These are phyloP conservation scores for Teratosphaeria gauchensis DNA, from an alignment of 2,329 filamentous ascomycete genomes.

Conservation along the genomic window DNA sequence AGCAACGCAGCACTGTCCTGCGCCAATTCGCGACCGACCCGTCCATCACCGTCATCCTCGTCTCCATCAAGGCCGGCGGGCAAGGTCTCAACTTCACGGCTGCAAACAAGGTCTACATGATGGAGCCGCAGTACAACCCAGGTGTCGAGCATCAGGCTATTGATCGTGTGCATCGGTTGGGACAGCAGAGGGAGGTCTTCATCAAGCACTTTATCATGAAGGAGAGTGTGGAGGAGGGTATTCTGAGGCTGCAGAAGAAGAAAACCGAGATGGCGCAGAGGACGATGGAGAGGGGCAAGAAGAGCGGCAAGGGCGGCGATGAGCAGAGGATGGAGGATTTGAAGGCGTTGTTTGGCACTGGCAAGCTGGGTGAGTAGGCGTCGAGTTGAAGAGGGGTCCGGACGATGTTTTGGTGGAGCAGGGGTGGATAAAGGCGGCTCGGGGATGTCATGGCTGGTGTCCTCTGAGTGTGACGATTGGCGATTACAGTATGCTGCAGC, in stretches of 20 bases:
- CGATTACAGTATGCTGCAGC: neutral
- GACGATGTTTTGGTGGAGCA: neutral
- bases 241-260: slow-evolving; percentile 79
- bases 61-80: slow-evolving; percentile 86
- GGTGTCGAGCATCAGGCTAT: slow-evolving; percentile 90
- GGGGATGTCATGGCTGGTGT: neutral
- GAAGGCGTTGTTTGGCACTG: slow-evolving; percentile 44
- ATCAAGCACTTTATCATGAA: slow-evolving; percentile 86
- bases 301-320: slow-evolving; percentile 50
- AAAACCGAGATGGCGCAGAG: slow-evolving; percentile 86
- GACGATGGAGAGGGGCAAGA: slow-evolving; percentile 56
- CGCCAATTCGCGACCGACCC: slow-evolving; percentile 66
- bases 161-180: slow-evolving; percentile 83
- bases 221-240: slow-evolving; percentile 86
- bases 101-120: slow-evolving; percentile 81
- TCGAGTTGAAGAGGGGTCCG: neutral
- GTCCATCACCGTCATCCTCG: slow-evolving; percentile 67
- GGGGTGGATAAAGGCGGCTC: neutral
- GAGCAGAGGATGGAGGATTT: slow-evolving; percentile 56
- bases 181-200: slow-evolving; percentile 80
- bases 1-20: slow-evolving; percentile 64
- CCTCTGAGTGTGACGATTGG: neutral
- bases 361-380: neutral
- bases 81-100: slow-evolving; percentile 84
- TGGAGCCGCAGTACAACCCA: slow-evolving; percentile 98